Percentiles rank a stretch among this genome's conserved stretches.
Evolutionary conservation across 2,329 filamentous ascomycete genomes (phyloP).

Genomic region (Fusarium poae): DNA sequence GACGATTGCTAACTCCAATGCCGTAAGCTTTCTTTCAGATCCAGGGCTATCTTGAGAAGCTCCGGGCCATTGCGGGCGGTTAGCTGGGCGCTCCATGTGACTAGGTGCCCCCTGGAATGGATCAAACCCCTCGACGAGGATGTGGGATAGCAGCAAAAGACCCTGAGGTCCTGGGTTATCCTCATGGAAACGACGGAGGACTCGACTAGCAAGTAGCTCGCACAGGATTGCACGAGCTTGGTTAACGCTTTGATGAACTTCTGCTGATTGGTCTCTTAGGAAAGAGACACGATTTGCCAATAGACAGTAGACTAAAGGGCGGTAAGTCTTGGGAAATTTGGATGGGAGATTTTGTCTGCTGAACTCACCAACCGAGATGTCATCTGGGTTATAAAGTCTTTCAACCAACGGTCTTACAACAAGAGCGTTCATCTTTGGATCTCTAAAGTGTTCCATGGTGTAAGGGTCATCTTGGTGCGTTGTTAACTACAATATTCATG

Average conservation of each 20-base stretch:
- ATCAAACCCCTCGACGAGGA: slow-evolving; percentile 78
- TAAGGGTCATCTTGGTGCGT: slow-evolving; percentile 56
- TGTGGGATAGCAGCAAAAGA: slow-evolving; percentile 74
- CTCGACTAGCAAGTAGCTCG: slow-evolving; percentile 75
- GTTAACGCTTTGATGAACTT: slow-evolving; percentile 77
- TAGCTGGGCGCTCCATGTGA: slow-evolving; percentile 65
- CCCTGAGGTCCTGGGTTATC: slow-evolving; percentile 73
- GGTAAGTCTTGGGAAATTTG: slow-evolving; percentile 11
- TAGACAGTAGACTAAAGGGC: slow-evolving; percentile 72
- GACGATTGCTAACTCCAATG: slow-evolving; percentile 78
- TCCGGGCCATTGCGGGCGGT: slow-evolving; percentile 56
- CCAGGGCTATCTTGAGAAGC: slow-evolving; percentile 53
- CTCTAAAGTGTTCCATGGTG: slow-evolving; percentile 72
- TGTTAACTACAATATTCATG: slow-evolving; percentile 17
- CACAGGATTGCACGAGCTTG: slow-evolving; percentile 76
- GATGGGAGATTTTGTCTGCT: neutral
- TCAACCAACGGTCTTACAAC: slow-evolving; percentile 78
- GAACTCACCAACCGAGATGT: slow-evolving; percentile 71
- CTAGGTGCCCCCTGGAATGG: slow-evolving; percentile 77
- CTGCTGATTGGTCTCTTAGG: slow-evolving; percentile 73
- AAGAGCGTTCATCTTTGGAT: slow-evolving; percentile 74
- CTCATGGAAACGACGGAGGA: slow-evolving; percentile 77
- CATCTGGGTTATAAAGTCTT: slow-evolving; percentile 72
- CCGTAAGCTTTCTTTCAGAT: slow-evolving; percentile 70
- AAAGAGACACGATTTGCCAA: slow-evolving; percentile 79